Conservation (phyloP, 2,329 filamentous ascomycete species). For the Botrytis fabae region DNA sequence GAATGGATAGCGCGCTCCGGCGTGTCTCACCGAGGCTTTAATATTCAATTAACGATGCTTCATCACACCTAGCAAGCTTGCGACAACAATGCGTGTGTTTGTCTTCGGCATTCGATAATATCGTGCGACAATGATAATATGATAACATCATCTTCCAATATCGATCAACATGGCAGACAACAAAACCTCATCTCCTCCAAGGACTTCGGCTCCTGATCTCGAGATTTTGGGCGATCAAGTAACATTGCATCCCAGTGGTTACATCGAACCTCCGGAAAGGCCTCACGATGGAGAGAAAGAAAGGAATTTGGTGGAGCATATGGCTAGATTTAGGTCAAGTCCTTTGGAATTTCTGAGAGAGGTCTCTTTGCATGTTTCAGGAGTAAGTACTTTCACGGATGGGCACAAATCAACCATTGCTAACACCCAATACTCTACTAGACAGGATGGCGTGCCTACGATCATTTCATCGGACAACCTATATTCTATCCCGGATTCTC, state of each 20-base stretch:
- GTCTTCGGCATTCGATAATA: not conserved
- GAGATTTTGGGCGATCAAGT: constrained; percentile 74
- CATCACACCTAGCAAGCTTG: not conserved
- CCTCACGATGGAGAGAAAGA: constrained; percentile 58
- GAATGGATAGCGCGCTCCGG: not conserved
- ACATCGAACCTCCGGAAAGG: constrained; percentile 51
- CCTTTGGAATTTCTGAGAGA: constrained; percentile 83
- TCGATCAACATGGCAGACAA: constrained; percentile 40
- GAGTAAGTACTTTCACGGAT: constrained; percentile 41
- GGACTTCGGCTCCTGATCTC: constrained; percentile 67
- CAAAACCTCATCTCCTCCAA: constrained; percentile 32
- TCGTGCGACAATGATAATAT: constrained; percentile 11
- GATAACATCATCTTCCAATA: constrained; percentile 1
- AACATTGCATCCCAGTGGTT: constrained; percentile 72
- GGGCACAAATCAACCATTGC: not conserved
- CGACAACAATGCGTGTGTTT: not conserved
- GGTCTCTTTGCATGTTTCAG: constrained; percentile 88
- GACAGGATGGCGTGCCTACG: constrained; percentile 93
- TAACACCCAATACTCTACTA: not conserved
- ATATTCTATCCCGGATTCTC: constrained; percentile 92
- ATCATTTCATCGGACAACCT: constrained; percentile 84
- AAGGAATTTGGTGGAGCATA: constrained; percentile 74
- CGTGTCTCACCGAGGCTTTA: constrained; percentile 16
- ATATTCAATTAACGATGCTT: constrained; percentile 12
- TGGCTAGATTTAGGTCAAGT: constrained; percentile 78